These are phyloP conservation scores for Lichtheimia ramosa DNA, from an alignment of 371 early-diverging fungal genomes.

Conservation along the genomic window DNA sequence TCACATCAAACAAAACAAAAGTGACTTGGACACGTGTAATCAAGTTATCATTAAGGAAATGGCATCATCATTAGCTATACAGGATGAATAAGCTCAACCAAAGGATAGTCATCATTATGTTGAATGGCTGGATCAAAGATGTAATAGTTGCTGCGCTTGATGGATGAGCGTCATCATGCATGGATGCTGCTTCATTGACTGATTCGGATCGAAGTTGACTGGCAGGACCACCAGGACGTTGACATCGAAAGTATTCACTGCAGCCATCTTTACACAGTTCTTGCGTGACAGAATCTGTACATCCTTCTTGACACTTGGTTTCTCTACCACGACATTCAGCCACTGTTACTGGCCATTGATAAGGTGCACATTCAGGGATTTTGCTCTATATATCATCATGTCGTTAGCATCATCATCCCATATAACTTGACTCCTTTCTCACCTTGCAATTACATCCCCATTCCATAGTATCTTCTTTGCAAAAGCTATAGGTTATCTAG, in stretches of 20 bases:
- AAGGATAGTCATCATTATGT: too few relatives aligned
- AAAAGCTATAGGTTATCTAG: constrained; percentile 11
- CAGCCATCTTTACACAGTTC: constrained; percentile 23
- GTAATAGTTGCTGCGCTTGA: too few relatives aligned
- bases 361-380: constrained; percentile 38
- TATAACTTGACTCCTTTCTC: not conserved
- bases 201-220: constrained; percentile 14
- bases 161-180: too few relatives aligned
- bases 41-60: too few relatives aligned
- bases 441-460: constrained; percentile 42
- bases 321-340: constrained; percentile 35
- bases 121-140: too few relatives aligned
- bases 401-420: too few relatives aligned
- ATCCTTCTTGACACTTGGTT: constrained; percentile 18
- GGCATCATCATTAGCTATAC: too few relatives aligned
- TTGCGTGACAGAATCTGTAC: constrained; percentile 16
- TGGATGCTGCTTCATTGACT: too few relatives aligned
- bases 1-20: too few relatives aligned
- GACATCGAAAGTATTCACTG: constrained; percentile 21
- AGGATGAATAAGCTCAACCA: too few relatives aligned
- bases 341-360: constrained; percentile 33
- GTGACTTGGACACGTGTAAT: too few relatives aligned
- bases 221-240: constrained; percentile 24
- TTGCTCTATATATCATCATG: constrained; percentile 14
- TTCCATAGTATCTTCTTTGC: constrained; percentile 34